Conservation (phyloP, 208 protist genomes). For the Phytomonas sp. region DNA sequence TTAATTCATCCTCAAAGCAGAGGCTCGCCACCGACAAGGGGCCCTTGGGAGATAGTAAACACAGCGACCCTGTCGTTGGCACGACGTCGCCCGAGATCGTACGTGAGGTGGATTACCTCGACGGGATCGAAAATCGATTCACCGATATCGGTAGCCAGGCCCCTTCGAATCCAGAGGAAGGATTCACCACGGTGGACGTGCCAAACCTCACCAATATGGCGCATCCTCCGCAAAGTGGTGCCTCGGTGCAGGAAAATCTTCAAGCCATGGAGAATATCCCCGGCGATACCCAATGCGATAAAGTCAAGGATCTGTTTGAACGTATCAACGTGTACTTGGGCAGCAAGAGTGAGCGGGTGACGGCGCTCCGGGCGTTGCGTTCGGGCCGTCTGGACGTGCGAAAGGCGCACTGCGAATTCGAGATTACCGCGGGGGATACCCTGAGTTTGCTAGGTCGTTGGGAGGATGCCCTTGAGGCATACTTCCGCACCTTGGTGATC, state of each 20-base stretch:
- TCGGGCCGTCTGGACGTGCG: conserved; percentile 37
- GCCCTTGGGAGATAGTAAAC: not conserved
- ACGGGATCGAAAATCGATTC: not conserved
- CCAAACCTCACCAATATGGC: not conserved
- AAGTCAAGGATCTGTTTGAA: not conserved
- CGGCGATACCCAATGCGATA: not conserved
- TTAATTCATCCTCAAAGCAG: not conserved
- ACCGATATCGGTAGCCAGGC: not conserved
- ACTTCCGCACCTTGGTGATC: conserved; percentile 61
- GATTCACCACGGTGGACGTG: not conserved
- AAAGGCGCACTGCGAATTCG: conserved; percentile 43
- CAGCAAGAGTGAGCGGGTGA: conserved; percentile 47
- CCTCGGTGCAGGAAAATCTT: not conserved
- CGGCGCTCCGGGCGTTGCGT: conserved; percentile 44
- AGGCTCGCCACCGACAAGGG: not conserved
- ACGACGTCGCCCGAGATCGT: not conserved
- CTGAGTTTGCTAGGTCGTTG: conserved; percentile 41
- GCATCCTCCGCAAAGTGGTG: not conserved
- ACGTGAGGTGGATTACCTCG: not conserved
- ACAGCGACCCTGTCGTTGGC: not conserved
- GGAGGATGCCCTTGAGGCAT: conserved; percentile 75
- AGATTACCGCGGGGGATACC: conserved; percentile 64
- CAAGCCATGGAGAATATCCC: not conserved
- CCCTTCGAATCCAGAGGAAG: not conserved
- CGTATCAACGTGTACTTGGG: conserved; percentile 26